A percentile compares a stretch with the other conserved stretches of the same genome.
phyloP scores from a whole-genome alignment of 169 alveolate genomes.

The Eimeria zaria region DNA sequence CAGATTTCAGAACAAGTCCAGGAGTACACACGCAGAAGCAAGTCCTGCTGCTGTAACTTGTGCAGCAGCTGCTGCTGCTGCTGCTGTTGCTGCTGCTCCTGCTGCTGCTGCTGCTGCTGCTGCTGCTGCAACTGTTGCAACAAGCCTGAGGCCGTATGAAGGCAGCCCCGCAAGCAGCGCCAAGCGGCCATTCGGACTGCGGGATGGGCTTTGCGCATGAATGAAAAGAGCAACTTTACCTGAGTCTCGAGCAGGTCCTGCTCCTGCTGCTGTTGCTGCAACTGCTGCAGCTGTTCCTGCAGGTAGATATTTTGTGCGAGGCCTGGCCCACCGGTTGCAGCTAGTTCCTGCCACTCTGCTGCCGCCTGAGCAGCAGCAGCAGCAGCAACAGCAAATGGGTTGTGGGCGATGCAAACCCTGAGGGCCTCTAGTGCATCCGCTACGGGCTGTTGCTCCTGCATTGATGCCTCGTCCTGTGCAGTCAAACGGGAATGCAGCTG shows the following conservation, averaged over 20 bases:
- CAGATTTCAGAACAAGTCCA: slow-evolving; percentile 38
- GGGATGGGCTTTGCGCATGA: slow-evolving; percentile 7
- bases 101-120: slow-evolving; percentile 54
- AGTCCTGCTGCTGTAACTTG: slow-evolving; percentile 28
- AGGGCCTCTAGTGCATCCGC: slow-evolving; percentile 30
- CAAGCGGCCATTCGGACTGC: slow-evolving; percentile 64
- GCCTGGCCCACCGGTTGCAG: background rate
- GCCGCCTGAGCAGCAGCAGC: slow-evolving; percentile 77
- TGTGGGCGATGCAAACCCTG: background rate
- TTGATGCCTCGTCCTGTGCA: background rate
- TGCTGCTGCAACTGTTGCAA: slow-evolving; percentile 54
- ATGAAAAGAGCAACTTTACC: background rate
- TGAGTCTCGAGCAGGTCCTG: slow-evolving; percentile 46
- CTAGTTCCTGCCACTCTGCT: slow-evolving; percentile 43
- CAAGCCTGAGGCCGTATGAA: background rate
- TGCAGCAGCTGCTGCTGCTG: background rate
- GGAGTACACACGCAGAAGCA: slow-evolving; percentile 8
- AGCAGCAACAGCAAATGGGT: slow-evolving; percentile 63
- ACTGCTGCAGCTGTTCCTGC: background rate
- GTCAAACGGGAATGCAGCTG: slow-evolving; percentile 33
- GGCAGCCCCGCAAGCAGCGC: slow-evolving; percentile 54
- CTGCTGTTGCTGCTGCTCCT: slow-evolving; percentile 14
- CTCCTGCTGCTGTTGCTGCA: slow-evolving; percentile 21
- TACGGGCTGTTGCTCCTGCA: slow-evolving; percentile 77
- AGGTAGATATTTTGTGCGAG: background rate